Base-by-base conservation (phyloP, 441 rosid species). In the Mallotus japonicus region DNA sequence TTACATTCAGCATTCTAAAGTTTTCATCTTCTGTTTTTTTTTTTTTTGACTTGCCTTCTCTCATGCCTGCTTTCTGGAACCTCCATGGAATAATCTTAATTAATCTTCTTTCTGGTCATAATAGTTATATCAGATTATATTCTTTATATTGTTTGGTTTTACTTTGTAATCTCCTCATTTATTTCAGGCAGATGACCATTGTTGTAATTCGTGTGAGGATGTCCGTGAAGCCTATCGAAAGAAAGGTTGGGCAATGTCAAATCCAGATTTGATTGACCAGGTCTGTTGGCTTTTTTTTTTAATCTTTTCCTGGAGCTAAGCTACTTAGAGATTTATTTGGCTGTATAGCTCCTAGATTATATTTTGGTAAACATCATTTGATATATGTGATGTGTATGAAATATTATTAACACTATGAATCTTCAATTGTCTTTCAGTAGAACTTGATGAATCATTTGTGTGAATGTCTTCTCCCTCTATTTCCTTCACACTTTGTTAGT, bases 191-290 rank as follows among this genome's bases (percentile, higher is more conserved):
- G 98, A 90, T 83, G 97, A 91, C 69, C 79, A 92, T 61, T 95
- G 98, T 53, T 95, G 99, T 76, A 93, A 93, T 83, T 72, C 86
- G 64, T 93, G 99, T 70, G 99, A 95, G 81, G 99, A 93, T 28
- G 99, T 95, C 76, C 99, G 90, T 75, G 98, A 90, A 82, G 97
- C 98, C 76, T 95, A 95, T 81, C 81, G 92, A 75, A 93, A 85
- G 85, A 95, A 91, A 88, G 99, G 99, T 47, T 93, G 99, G 99
- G 95, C 89, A 1, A 34, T 95, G 58, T 77, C 98, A 49, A 88
- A 95, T 87, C 92, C 92, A 4, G 95, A 90, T 81, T 16, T 80
- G 65, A 82, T 96, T 61, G 99, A 93, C 82, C 98, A 95, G 98
- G 99, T 92, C n/a, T 73, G 80, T 70, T 59, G 54, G 56, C 55